Evolutionary conservation across 2,329 filamentous ascomycete genomes (phyloP).

Genomic region (Paramyrothecium roridum): DNA sequence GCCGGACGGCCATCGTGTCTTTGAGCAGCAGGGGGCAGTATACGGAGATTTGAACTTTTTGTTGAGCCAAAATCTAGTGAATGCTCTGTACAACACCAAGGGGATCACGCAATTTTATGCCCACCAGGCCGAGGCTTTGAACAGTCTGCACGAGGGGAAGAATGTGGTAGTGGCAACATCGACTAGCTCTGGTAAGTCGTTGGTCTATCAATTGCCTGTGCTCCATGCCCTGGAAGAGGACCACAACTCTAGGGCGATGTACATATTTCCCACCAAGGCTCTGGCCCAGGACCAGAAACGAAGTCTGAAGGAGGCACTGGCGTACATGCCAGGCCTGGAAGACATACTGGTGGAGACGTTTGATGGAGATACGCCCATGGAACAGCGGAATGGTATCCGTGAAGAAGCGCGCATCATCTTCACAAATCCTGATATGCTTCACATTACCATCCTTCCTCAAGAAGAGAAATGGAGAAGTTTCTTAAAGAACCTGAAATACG

Average conservation of each 20-base stretch:
- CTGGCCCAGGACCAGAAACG: conserved; percentile 90
- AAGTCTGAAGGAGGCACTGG: conserved; percentile 80
- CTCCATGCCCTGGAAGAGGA: conserved; percentile 82
- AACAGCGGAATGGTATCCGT: conserved; percentile 72
- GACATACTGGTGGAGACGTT: conserved; percentile 84
- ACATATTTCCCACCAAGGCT: conserved; percentile 97
- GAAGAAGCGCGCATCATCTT: conserved; percentile 92
- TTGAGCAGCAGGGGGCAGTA: conserved; percentile 78
- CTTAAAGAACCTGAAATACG: conserved; percentile 82
- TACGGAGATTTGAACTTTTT: conserved; percentile 83
- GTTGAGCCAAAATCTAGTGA: conserved; percentile 89
- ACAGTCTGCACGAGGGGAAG: conserved; percentile 74
- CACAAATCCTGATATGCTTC: conserved; percentile 97
- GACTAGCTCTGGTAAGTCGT: conserved; percentile 92
- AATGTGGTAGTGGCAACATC: conserved; percentile 93
- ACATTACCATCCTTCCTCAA: conserved; percentile 88
- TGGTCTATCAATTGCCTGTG: conserved; percentile 97
- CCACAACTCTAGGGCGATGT: conserved; percentile 77
- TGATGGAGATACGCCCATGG: conserved; percentile 89
- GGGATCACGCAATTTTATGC: conserved; percentile 83
- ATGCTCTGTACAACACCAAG: conserved; percentile 89
- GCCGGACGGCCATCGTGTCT: conserved; percentile 85
- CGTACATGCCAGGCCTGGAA: conserved; percentile 75
- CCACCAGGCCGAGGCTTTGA: conserved; percentile 92
- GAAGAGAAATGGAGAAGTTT: conserved; percentile 88